phyloP scores from a whole-genome alignment of 2,329 filamentous ascomycete species.

The Fusarium liriodendri region DNA sequence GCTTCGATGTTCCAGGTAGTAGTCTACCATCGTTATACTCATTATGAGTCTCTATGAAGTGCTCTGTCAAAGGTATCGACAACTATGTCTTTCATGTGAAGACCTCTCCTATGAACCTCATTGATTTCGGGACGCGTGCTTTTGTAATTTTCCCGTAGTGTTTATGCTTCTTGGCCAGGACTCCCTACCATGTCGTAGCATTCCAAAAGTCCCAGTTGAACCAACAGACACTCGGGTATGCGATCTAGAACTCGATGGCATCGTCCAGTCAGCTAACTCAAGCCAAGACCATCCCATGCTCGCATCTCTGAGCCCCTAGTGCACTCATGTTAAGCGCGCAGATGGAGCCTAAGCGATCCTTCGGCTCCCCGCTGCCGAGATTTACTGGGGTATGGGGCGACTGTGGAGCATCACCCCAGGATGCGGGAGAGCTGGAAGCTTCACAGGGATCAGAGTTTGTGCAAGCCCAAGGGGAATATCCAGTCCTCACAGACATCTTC shows the following conservation, averaged over 20 bases:
- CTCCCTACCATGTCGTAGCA: not conserved
- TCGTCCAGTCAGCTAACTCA: not conserved
- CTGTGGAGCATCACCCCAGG: not conserved
- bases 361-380: not conserved
- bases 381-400: not conserved
- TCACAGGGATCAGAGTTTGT: not conserved
- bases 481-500: not conserved
- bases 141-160: not conserved
- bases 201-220: not conserved
- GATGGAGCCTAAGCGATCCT: not conserved
- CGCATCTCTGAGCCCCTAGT: not conserved
- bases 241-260: not conserved
- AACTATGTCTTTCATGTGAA: not conserved
- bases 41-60: not conserved
- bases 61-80: not conserved
- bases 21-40: not conserved
- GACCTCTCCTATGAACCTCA: not conserved
- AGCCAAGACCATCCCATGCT: not conserved
- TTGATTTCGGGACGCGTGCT: not conserved
- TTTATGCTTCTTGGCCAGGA: not conserved
- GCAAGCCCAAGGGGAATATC: not conserved
- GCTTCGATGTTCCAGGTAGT: not conserved
- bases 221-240: not conserved
- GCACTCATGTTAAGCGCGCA: not conserved
- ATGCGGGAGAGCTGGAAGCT: not conserved